phyloP scores from a whole-genome alignment of 1,284 basidiomycete genomes.

The Rhodofomes roseus region DNA sequence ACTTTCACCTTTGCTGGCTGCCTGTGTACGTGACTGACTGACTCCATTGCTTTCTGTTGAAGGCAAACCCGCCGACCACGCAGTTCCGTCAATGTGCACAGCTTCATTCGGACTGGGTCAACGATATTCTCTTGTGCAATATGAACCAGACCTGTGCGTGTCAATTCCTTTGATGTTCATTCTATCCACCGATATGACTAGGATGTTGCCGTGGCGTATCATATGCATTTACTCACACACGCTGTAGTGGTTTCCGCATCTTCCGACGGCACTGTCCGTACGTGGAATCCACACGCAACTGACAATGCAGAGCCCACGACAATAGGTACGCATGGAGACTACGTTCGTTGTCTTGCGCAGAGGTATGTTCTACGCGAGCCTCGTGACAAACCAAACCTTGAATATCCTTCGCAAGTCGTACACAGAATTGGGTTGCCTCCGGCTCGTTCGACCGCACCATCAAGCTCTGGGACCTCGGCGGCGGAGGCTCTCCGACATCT shows the following conservation, averaged over 20 bases:
- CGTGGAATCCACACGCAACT: constrained; percentile 85
- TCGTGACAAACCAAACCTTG: constrained; percentile 1
- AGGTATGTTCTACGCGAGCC: constrained; percentile 42
- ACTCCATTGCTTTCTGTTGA: neutral
- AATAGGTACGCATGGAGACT: constrained; percentile 90
- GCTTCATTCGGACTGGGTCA: constrained; percentile 93
- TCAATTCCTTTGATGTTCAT: neutral
- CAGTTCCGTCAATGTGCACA: constrained; percentile 83
- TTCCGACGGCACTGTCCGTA: constrained; percentile 92
- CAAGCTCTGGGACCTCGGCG: constrained; percentile 89
- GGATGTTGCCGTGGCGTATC: neutral
- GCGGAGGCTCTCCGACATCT: constrained; percentile 28
- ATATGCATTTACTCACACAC: neutral
- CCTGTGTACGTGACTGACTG: neutral
- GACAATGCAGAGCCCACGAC: constrained; percentile 53
- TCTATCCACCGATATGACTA: neutral
- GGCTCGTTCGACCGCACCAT: constrained; percentile 94
- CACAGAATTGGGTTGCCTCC: constrained; percentile 85
- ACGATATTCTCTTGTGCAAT: constrained; percentile 92
- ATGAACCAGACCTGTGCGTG: constrained; percentile 80
- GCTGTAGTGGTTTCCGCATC: constrained; percentile 84
- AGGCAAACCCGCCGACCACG: constrained; percentile 18
- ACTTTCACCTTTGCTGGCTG: neutral
- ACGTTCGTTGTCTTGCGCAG: constrained; percentile 82
- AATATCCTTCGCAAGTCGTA: constrained; percentile 44